Conservation (phyloP, 139 green algal genomes). For the Coelastrella sp. region DNA sequence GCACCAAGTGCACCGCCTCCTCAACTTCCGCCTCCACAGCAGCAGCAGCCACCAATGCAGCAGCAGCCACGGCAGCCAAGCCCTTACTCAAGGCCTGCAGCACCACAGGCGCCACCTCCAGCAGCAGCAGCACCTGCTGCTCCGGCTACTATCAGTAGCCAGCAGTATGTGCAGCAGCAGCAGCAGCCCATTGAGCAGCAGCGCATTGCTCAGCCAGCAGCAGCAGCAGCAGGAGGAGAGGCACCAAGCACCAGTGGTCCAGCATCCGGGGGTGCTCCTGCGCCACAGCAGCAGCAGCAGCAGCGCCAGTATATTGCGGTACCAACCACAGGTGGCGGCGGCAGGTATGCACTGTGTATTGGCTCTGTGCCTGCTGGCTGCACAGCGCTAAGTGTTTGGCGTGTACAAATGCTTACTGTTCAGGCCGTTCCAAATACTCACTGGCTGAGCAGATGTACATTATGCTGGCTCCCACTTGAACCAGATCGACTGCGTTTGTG, state of each 20-base stretch:
- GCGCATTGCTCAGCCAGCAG: neutral
- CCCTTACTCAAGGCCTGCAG: neutral
- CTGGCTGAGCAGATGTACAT: no score
- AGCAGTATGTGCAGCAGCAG: neutral
- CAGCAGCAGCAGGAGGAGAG: neutral
- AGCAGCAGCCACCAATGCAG: slow-evolving; percentile 2
- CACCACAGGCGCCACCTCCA: neutral
- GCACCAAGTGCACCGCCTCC: neutral
- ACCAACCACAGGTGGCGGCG: slow-evolving; percentile 20
- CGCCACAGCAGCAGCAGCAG: neutral
- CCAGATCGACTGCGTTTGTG: no score
- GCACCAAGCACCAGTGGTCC: neutral
- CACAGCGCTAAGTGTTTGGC: no score
- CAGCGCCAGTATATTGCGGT: slow-evolving; percentile 19
- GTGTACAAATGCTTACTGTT: no score
- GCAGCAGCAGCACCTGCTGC: slow-evolving; percentile 1
- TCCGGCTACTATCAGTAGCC: neutral
- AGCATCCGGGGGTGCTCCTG: neutral
- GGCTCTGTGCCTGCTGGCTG: neutral
- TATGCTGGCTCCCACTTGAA: no score
- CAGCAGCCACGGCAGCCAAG: neutral
- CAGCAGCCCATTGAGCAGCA: slow-evolving; percentile 12
- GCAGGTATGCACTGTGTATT: neutral
- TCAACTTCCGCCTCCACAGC: neutral
- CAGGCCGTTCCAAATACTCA: no score